Percentiles rank a stretch among this genome's conserved stretches.
Conservation (phyloP, 352 stramenopile genomes). For the Peronospora destructor region DNA sequence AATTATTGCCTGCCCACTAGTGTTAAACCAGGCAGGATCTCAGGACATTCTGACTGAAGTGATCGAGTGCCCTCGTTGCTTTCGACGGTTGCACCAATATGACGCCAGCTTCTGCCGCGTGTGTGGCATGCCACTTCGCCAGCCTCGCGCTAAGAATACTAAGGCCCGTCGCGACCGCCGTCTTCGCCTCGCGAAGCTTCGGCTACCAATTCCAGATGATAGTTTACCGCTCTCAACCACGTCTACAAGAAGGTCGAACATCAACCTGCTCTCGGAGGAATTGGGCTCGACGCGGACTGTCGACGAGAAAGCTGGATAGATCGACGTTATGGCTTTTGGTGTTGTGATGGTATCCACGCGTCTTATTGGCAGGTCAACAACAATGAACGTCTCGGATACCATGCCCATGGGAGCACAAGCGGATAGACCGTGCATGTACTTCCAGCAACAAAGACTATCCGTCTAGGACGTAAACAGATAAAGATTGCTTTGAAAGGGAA, state of each 20-base stretch:
- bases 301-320: constrained; percentile 9
- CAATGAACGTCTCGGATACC: constrained; percentile 16
- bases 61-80: constrained; percentile 68
- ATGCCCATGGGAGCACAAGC: constrained; percentile 7
- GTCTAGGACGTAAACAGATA: background rate
- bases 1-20: constrained; percentile 77
- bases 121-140: constrained; percentile 53
- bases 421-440: constrained; percentile 6
- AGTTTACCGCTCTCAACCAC: constrained; percentile 42
- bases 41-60: constrained; percentile 53
- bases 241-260: constrained; percentile 56
- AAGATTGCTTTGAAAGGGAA: background rate
- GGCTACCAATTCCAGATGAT: constrained; percentile 29
- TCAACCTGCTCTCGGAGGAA: constrained; percentile 34
- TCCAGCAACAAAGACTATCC: background rate
- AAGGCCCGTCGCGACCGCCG: constrained; percentile 50
- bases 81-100: constrained; percentile 65
- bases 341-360: background rate
- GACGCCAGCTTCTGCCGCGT: constrained; percentile 78
- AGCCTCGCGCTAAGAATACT: constrained; percentile 48
- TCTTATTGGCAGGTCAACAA: background rate
- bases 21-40: constrained; percentile 53
- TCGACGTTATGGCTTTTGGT: constrained; percentile 4
- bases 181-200: constrained; percentile 55
- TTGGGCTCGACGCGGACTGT: constrained; percentile 19